Evolutionary conservation across 2,329 filamentous ascomycete genomes (phyloP), one percentile per base, ranked within the genome.

Genomic region (Sporothrix inflata): DNA sequence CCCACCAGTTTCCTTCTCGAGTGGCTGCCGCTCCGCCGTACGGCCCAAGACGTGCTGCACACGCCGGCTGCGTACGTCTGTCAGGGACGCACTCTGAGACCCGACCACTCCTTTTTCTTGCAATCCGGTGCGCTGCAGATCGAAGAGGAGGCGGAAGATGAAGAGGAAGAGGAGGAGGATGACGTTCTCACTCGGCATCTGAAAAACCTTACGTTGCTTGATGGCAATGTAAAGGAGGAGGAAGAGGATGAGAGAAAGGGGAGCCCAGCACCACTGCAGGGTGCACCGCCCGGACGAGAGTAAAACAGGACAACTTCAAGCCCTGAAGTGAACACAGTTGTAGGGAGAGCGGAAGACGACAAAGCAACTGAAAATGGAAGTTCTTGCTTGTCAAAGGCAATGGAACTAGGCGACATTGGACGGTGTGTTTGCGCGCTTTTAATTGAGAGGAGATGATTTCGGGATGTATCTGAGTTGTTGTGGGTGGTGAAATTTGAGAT

Each of bases 1-100:
- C 83, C 84, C 0, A 74, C 84, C 5, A 80, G 77, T 0, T 89
- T 88, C 75, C 75, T 90, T 0, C 82, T 86, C 27, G 87, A 90
- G 61, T 90, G 88, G 88, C 79, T 90, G 0, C 79, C 85, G 0
- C 73, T 88, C 0, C 82, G 85, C 0, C 84, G 88, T 1, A 85
- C 85, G 49, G 85, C 85, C 0, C 86, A 89, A 71, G 87, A 90
- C 72, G 84, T 90, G 69, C 76, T 83, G 16, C 75, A 89, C 34
- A 90, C 87, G 0, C 88, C 88, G 0, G 89, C 90, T 83, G 88
- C 87, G 0, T 86, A 85, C 75, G 71, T 90, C 4, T 85, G 84
- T 2, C 85, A 86, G 14, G 85, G 87, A 14, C 87, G 86, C 73
- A 76, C 79, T 0, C 79, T 90, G 0, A 79, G 79, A 0, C 76